Conservation (phyloP, 2,329 filamentous ascomycete species). For the Cercospora canescens region DNA sequence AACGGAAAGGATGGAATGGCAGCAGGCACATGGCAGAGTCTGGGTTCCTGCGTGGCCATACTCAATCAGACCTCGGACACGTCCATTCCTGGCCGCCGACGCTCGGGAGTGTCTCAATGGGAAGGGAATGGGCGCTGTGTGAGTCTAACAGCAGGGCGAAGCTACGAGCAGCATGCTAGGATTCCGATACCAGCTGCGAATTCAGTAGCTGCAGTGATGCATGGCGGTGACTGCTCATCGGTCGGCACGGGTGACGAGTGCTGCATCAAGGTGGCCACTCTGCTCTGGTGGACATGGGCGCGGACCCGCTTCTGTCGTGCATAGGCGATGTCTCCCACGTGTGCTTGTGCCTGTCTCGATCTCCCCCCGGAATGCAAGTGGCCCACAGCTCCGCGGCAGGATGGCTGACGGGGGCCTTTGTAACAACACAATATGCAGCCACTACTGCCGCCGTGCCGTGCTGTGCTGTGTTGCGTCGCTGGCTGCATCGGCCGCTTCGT, state of each 20-base stretch:
- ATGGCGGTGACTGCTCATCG: not conserved
- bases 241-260: not conserved
- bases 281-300: not conserved
- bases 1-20: not conserved
- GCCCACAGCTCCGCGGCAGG: not conserved
- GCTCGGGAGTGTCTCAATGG: no score
- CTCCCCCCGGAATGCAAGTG: not conserved
- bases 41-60: not conserved
- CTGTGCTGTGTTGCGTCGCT: no score
- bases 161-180: not conserved
- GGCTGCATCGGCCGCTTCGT: no score
- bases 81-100: no score
- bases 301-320: not conserved
- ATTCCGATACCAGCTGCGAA: not conserved
- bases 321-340: slow-evolving; percentile 1
- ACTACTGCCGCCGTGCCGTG: no score
- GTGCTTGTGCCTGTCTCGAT: not conserved
- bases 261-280: not conserved
- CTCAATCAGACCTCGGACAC: not conserved
- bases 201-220: not conserved
- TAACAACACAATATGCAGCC: not conserved
- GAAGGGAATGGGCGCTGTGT: not conserved
- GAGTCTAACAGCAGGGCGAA: not conserved
- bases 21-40: not conserved
- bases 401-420: not conserved